Conservation (phyloP, 108 stramenopile genomes). For the Skeletonema potamos region DNA sequence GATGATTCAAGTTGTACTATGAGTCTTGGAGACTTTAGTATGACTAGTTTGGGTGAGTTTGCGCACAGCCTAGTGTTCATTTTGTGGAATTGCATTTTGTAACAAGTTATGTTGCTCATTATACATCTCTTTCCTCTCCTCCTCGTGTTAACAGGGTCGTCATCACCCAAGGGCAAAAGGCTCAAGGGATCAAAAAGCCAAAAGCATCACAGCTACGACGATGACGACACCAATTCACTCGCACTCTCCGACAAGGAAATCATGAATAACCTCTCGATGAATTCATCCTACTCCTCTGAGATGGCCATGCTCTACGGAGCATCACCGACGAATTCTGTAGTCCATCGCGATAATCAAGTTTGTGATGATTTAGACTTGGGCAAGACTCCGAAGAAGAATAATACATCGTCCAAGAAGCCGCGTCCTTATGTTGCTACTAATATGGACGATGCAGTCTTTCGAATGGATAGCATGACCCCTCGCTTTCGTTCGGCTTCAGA, state of each 20-base stretch:
- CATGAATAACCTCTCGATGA: constrained; percentile 39
- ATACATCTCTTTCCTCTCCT: neutral
- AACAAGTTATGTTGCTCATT: too few relatives aligned
- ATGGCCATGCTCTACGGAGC: constrained; percentile 35
- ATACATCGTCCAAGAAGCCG: constrained; percentile 24
- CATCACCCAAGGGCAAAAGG: constrained; percentile 37
- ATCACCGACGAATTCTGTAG: constrained; percentile 23
- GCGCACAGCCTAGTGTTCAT: neutral
- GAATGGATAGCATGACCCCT: constrained; percentile 12
- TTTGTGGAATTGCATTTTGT: neutral
- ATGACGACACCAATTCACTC: constrained; percentile 23
- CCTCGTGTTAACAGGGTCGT: neutral
- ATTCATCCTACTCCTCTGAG: constrained; percentile 42
- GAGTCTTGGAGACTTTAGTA: constrained; percentile 33
- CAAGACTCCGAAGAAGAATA: constrained; percentile 44
- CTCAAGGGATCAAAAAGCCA: constrained; percentile 22
- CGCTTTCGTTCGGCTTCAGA: neutral
- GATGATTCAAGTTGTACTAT: constrained; percentile 20
- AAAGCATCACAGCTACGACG: neutral
- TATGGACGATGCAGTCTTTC: constrained; percentile 13
- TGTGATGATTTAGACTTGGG: neutral
- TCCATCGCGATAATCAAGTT: neutral
- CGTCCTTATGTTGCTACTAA: neutral
- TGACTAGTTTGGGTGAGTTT: constrained; percentile 31
- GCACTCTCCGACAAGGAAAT: constrained; percentile 7